These are phyloP conservation scores for Ensete glaucum DNA, from an alignment of 176 grass and related monocot genomes.

Conservation along the genomic window DNA sequence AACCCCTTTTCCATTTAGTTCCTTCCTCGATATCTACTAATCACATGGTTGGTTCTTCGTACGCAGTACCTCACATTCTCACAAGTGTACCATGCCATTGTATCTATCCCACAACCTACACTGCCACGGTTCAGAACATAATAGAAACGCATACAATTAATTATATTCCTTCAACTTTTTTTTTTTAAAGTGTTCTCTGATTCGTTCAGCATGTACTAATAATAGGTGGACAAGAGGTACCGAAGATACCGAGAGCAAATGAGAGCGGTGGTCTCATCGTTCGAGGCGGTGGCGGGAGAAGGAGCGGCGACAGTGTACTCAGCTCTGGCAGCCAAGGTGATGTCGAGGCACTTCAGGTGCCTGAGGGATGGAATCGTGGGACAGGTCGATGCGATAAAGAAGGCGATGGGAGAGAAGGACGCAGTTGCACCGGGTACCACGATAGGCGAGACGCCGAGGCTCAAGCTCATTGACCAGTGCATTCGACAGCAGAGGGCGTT, in stretches of 20 bases:
- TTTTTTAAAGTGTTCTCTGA: too few relatives aligned
- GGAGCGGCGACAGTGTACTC: constrained; percentile 60
- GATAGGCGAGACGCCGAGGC: constrained; percentile 17
- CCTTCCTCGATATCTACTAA: constrained; percentile 17
- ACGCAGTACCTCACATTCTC: too few relatives aligned
- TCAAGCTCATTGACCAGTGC: constrained; percentile 7
- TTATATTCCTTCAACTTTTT: too few relatives aligned
- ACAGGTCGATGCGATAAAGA: constrained; percentile 42
- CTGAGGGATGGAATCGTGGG: constrained; percentile 64
- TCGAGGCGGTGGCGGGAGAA: constrained; percentile 66
- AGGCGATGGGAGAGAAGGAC: constrained; percentile 31
- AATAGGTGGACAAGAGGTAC: constrained; percentile 76
- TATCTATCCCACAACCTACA: too few relatives aligned
- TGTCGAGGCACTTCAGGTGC: constrained; percentile 70
- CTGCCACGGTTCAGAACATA: too few relatives aligned
- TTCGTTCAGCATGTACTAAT: too few relatives aligned
- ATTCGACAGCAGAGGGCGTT: constrained; percentile 3
- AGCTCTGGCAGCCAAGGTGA: constrained; percentile 54
- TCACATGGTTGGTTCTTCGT: too few relatives aligned
- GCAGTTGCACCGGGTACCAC: neutral
- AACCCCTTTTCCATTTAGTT: neutral
- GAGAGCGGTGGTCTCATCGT: constrained; percentile 38
- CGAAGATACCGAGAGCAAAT: constrained; percentile 79
- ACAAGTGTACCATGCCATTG: too few relatives aligned
- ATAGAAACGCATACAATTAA: too few relatives aligned